A percentile compares a stretch with the other conserved stretches of the same genome.
Conservation (phyloP, 495 filamentous ascomycete genomes). For the Xylaria nigripes region DNA sequence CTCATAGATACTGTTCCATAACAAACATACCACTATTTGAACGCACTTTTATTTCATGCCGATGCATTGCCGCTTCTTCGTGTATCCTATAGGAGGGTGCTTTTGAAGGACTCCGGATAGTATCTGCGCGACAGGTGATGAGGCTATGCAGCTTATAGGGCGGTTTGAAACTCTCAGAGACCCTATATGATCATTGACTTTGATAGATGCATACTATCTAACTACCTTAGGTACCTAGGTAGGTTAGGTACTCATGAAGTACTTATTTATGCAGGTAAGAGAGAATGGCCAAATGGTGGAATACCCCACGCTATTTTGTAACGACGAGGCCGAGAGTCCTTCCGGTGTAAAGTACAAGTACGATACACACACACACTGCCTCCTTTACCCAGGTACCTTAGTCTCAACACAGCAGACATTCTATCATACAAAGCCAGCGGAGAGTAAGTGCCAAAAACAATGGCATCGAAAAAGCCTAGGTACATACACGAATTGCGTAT, state of each 20-base stretch:
- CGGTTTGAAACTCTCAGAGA: too few species aligned
- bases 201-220: neutral
- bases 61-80: neutral
- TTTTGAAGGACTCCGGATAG: too few species aligned
- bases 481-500: neutral
- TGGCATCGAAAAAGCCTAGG: constrained; percentile 12
- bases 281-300: neutral
- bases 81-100: too few species aligned
- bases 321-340: too few species aligned
- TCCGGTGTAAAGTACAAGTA: too few species aligned
- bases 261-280: neutral
- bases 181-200: neutral
- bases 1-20: neutral
- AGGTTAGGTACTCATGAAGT: neutral
- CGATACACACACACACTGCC: too few species aligned
- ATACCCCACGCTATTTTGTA: too few species aligned
- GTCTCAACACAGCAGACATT: too few species aligned
- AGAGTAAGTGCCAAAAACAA: neutral
- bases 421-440: neutral
- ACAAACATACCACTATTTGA: neutral
- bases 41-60: neutral
- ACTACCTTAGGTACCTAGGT: neutral
- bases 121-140: too few species aligned
- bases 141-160: too few species aligned
- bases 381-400: too few species aligned